These are phyloP conservation scores for Eutrema salsugineum DNA, from an alignment of 441 rosid species.

Conservation along the genomic window DNA sequence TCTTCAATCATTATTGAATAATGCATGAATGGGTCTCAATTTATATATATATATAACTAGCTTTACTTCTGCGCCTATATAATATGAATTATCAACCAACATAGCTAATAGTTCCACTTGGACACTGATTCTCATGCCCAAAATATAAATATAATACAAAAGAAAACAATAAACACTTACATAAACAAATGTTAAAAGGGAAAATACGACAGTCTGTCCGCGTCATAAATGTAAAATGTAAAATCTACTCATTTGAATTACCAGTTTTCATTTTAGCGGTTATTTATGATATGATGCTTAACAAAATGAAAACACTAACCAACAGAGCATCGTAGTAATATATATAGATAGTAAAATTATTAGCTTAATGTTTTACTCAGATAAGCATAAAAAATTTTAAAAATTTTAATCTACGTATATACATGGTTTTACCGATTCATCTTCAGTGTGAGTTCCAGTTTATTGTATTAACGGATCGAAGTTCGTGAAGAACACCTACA, in stretches of 20 bases:
- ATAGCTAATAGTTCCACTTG: conserved; percentile 32
- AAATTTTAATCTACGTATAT: background rate
- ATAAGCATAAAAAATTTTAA: background rate
- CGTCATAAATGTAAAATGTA: background rate
- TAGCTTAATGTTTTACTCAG: background rate
- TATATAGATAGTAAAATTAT: background rate
- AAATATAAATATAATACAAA: conserved; percentile 3
- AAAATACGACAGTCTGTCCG: conserved; percentile 22
- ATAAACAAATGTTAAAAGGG: conserved; percentile 3
- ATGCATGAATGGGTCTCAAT: conserved; percentile 17
- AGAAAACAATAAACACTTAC: background rate
- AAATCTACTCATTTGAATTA: background rate
- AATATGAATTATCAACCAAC: conserved; percentile 25
- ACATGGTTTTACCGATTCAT: background rate
- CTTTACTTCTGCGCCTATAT: conserved; percentile 5
- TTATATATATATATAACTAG: conserved; percentile 3
- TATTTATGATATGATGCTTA: background rate
- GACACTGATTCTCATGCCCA: conserved; percentile 33
- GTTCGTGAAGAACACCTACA: background rate
- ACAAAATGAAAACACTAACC: background rate
- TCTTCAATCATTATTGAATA: conserved; percentile 28
- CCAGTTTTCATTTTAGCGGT: background rate
- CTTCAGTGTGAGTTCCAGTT: background rate
- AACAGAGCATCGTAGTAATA: background rate
- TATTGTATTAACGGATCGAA: background rate